Evolutionary conservation across 257 asterid species (phyloP), one percentile per base, ranked within the genome.

Genomic region (Solanum rostratum): DNA sequence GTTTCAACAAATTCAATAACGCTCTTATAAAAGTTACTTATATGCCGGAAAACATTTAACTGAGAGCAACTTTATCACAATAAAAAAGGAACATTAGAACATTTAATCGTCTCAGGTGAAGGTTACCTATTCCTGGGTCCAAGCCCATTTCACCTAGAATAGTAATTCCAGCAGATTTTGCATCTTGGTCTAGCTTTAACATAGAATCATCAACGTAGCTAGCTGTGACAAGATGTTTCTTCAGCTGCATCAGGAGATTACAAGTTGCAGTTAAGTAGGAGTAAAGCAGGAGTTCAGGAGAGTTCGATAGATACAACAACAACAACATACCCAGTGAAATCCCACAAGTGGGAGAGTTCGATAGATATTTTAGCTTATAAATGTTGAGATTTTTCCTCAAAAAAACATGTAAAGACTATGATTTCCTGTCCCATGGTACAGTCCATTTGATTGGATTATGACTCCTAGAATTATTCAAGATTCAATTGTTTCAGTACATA

Each of bases 71-170:
- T 49, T 78, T 50, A 27, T 27, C 41, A 73, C 3, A 45, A 24
- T 7, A 33, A 1, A 29, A 8, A 74, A 15, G 57, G 1, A 49
- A 33, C 43, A 30, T 5, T 19, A 19, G 24, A 66, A 10, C 60
- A 46, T 68, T 43, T 29, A 33, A 14, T 33, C 65, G 55, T 43
- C 14, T 24, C 6, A 22, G 76, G 39, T 62, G 22, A 50, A 84
- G 60, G 45, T 89, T 93, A 95, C 99, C 99, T 68, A 96, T 95
- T 89, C 99, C 99, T 60, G 98, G 99, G 90, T 96, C 98, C 95
- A 96, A 90, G 53, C 99, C 98, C 99, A 96, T 96, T 91, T 96
- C 99, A 82, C 98, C 94, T 63, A 96, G 94, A 93, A 96, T 91
- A 41, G 97, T 90, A 81, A 96, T 78, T 81, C 94, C 95, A 39